These are phyloP conservation scores for Gastroboletus turbinatus DNA, from an alignment of 1,284 basidiomycete genomes.

Conservation along the genomic window DNA sequence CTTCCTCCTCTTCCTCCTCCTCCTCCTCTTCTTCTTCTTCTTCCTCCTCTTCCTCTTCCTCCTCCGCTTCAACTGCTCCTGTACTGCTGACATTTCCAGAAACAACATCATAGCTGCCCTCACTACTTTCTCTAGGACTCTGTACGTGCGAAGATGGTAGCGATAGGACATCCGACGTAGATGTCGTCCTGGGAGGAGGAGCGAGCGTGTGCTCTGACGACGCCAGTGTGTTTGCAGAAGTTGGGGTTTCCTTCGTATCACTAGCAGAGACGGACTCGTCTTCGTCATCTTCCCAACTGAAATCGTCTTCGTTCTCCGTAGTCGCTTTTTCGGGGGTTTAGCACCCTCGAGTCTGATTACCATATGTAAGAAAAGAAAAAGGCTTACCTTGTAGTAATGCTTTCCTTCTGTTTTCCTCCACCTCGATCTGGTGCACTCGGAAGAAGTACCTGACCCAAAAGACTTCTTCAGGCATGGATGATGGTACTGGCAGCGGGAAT, in stretches of 20 bases:
- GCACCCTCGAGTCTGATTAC: background rate
- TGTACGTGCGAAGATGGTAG: constrained; percentile 35
- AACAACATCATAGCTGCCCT: constrained; percentile 74
- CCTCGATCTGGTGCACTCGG: constrained; percentile 82
- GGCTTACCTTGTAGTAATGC: constrained; percentile 71
- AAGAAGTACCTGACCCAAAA: constrained; percentile 96
- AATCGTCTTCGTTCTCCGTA: constrained; percentile 68
- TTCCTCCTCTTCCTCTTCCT: constrained; percentile 50
- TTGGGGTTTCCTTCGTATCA: constrained; percentile 9
- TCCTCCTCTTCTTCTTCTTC: constrained; percentile 25
- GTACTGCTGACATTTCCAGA: constrained; percentile 45
- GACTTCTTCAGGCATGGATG: constrained; percentile 59
- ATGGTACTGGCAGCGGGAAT: constrained; percentile 57
- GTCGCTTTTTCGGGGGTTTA: constrained; percentile 40
- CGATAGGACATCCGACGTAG: constrained; percentile 20
- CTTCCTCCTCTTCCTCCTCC: constrained; percentile 40
- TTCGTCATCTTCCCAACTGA: constrained; percentile 82
- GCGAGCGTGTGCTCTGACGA: constrained; percentile 36
- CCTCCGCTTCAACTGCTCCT: constrained; percentile 30
- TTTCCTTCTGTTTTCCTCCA: constrained; percentile 82
- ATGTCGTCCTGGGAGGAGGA: constrained; percentile 22
- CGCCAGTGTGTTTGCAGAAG: constrained; percentile 9
- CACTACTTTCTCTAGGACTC: constrained; percentile 63
- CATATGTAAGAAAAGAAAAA: background rate
- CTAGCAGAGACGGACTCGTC: constrained; percentile 43